A percentile compares a stretch with the other conserved stretches of the same genome.
Conservation (phyloP, 2,329 filamentous ascomycete species). For the Cladosporium sp. region DNA sequence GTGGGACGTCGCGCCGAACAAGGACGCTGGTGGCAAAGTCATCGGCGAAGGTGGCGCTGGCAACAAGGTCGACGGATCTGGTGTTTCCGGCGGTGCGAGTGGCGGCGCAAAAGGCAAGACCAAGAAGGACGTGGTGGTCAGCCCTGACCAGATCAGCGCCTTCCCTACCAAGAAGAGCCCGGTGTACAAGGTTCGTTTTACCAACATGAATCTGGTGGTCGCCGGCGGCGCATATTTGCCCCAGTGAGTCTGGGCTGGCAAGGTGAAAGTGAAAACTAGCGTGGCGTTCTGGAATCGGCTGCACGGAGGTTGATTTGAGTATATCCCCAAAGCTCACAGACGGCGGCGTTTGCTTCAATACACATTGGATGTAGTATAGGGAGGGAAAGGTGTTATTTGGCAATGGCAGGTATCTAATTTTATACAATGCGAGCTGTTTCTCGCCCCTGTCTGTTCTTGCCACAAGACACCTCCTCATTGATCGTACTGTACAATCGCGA, state of each 20-base stretch:
- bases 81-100: constrained; percentile 26
- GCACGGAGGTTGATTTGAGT: background rate
- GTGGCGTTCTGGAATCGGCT: constrained; percentile 4
- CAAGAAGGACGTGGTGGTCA: constrained; percentile 82
- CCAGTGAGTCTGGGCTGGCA: constrained; percentile 12
- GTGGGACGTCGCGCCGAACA: constrained; percentile 73
- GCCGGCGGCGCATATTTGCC: constrained; percentile 68
- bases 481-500: background rate
- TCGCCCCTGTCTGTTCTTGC: background rate
- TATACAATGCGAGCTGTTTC: background rate
- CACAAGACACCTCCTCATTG: background rate
- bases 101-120: constrained; percentile 54
- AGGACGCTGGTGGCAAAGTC: constrained; percentile 40
- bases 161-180: constrained; percentile 96
- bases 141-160: constrained; percentile 86
- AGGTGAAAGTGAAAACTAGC: background rate
- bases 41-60: constrained; percentile 44
- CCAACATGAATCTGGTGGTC: constrained; percentile 87
- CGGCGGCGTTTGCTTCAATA: background rate
- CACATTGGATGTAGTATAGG: background rate
- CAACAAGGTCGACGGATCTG: constrained; percentile 44
- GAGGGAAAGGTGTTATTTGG: too few relatives aligned
- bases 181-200: constrained; percentile 88
- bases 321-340: background rate
- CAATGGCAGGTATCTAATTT: background rate